These are phyloP conservation scores for Pezicula radicicola DNA, from an alignment of 2,329 filamentous ascomycete species.

Conservation along the genomic window DNA sequence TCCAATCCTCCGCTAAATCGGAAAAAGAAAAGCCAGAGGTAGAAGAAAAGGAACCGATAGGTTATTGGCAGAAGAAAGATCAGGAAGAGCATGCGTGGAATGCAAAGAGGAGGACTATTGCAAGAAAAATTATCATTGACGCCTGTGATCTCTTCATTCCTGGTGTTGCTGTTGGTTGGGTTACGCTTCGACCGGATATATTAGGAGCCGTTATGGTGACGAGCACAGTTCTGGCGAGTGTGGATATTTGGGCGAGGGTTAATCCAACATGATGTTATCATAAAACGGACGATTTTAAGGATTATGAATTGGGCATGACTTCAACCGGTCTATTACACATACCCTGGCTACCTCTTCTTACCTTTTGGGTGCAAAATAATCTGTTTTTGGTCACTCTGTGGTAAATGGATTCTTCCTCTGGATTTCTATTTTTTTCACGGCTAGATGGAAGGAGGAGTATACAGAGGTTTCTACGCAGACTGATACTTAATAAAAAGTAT, in stretches of 20 bases:
- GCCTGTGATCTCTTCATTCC: conserved; percentile 62
- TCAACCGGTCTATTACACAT: no score
- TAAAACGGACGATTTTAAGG: no score
- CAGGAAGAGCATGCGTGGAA: conserved; percentile 10
- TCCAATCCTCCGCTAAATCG: conserved; percentile 2
- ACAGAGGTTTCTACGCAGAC: no score
- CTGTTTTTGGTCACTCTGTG: no score
- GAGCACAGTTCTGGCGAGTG: conserved; percentile 59
- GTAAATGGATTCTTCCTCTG: no score
- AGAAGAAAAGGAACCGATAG: conserved; percentile 25
- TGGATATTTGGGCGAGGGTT: conserved; percentile 58
- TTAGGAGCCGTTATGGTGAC: conserved; percentile 56
- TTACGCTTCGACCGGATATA: conserved; percentile 52
- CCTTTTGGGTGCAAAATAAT: no score
- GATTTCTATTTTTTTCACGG: no score
- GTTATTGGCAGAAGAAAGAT: conserved; percentile 13
- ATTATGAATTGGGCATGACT: no score
- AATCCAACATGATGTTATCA: conserved; percentile 1
- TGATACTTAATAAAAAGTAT: no score
- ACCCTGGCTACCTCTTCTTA: no score
- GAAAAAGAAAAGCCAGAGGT: conserved; percentile 23
- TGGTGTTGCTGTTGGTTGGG: conserved; percentile 47
- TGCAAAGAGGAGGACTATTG: conserved; percentile 31
- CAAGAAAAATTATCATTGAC: conserved; percentile 52
- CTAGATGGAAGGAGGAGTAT: no score